Evolutionary conservation across 2,329 filamentous ascomycete species (phyloP).

Genomic region (Waltergamsia citrina): DNA sequence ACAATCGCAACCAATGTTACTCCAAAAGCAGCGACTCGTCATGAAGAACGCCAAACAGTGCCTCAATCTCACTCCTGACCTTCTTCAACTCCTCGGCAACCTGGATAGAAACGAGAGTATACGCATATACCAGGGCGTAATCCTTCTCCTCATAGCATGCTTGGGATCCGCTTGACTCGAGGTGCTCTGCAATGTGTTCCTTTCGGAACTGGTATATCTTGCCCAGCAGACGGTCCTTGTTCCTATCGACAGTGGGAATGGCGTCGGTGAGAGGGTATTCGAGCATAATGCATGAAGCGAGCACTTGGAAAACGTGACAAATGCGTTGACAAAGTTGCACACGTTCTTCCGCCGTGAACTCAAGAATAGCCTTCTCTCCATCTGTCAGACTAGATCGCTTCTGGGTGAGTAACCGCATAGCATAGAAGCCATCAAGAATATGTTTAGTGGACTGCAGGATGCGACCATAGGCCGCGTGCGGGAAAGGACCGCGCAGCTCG

Average conservation of each 20-base stretch:
- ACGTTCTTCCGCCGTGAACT: conserved; percentile 71
- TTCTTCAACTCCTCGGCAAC: conserved; percentile 54
- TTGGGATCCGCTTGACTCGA: conserved; percentile 10
- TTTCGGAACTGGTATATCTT: conserved; percentile 83
- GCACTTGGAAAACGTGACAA: conserved; percentile 76
- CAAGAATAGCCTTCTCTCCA: conserved; percentile 73
- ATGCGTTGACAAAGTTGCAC: conserved; percentile 77
- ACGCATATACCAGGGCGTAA: conserved; percentile 88
- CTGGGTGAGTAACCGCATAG: conserved; percentile 86
- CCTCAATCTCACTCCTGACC: conserved; percentile 52
- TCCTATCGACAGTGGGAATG: conserved; percentile 71
- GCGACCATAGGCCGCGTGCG: conserved; percentile 58
- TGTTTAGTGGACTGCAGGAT: conserved; percentile 74
- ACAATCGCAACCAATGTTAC: conserved; percentile 16
- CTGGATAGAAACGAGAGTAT: conserved; percentile 62
- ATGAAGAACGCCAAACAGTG: conserved; percentile 52
- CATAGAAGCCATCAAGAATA: conserved; percentile 88
- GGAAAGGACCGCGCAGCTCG: conserved; percentile 80
- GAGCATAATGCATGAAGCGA: conserved; percentile 87
- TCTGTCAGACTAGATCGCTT: conserved; percentile 67
- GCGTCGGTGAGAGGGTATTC: conserved; percentile 90
- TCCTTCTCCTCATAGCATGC: conserved; percentile 57
- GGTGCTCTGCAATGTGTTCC: conserved; percentile 38
- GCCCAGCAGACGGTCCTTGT: conserved; percentile 72
- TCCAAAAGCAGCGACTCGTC: conserved; percentile 49